phyloP scores from a whole-genome alignment of 2,329 filamentous ascomycete genomes.

The Hypoxylon sp. region DNA sequence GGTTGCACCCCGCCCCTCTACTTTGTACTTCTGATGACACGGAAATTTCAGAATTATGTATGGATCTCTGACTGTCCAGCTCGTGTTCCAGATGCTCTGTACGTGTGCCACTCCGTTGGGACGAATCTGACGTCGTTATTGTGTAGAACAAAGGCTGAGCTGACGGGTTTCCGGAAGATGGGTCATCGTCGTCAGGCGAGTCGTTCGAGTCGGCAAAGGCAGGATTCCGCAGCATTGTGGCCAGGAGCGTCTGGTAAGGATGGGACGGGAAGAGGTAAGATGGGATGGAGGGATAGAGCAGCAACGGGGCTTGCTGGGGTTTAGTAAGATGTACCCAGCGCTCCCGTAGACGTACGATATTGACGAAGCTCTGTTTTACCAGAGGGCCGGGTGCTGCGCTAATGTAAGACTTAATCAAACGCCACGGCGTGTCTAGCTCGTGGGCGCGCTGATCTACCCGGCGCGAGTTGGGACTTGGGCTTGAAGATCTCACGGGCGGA shows the following conservation, averaged over 20 bases:
- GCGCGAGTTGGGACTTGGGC: neutral
- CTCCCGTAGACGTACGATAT: slow-evolving; percentile 6
- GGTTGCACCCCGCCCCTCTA: neutral
- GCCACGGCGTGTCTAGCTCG: slow-evolving; percentile 31
- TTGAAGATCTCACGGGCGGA: neutral
- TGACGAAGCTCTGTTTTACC: slow-evolving; percentile 29
- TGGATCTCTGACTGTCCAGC: slow-evolving; percentile 37
- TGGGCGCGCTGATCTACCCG: slow-evolving; percentile 23
- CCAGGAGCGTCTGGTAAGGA: neutral
- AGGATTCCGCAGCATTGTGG: slow-evolving; percentile 39
- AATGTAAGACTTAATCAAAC: slow-evolving; percentile 30
- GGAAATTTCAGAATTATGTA: slow-evolving; percentile 10
- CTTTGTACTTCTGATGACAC: slow-evolving; percentile 1
- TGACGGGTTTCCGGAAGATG: slow-evolving; percentile 19
- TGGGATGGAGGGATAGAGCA: slow-evolving; percentile 7
- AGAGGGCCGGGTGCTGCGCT: slow-evolving; percentile 27
- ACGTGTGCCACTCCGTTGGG: slow-evolving; percentile 7
- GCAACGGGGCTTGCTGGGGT: slow-evolving; percentile 24
- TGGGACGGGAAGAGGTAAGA: neutral
- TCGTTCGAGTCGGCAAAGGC: slow-evolving; percentile 38
- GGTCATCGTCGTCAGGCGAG: slow-evolving; percentile 34
- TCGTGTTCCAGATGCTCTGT: slow-evolving; percentile 33
- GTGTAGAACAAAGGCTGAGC: slow-evolving; percentile 15
- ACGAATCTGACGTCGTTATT: slow-evolving; percentile 1
- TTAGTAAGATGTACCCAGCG: slow-evolving; percentile 9